phyloP scores from a whole-genome alignment of 228 moss, liverwort and hornwort genomes.

The Sphagnum magellanicum region DNA sequence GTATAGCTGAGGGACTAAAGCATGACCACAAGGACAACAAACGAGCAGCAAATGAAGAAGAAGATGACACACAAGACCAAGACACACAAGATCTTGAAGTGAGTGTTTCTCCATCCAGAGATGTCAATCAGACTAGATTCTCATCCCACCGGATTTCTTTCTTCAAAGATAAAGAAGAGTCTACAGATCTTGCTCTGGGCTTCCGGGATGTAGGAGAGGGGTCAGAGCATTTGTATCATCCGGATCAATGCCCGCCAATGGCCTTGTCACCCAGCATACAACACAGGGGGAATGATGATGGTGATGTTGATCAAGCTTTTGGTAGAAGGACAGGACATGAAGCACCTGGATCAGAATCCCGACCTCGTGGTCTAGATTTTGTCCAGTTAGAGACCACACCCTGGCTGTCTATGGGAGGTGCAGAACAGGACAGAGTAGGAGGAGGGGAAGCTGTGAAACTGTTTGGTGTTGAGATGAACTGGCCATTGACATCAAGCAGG shows the following conservation, averaged over 20 bases:
- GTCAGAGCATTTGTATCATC: too few species aligned
- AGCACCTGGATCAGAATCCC: neutral
- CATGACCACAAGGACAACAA: neutral
- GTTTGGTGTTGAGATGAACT: constrained; percentile 42
- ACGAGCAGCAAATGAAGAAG: constrained; percentile 1
- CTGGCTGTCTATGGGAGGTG: neutral
- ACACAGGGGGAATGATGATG: constrained; percentile 5
- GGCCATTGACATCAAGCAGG: constrained; percentile 12
- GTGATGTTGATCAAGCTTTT: constrained; percentile 1
- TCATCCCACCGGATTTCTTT: neutral
- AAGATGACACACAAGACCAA: neutral
- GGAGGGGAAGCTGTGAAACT: constrained; percentile 33
- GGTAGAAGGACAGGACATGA: constrained; percentile 9
- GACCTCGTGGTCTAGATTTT: neutral
- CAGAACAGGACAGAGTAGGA: constrained; percentile 12
- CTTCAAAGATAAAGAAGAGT: constrained; percentile 10
- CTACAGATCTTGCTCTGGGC: constrained; percentile 9
- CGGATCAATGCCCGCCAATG: too few species aligned
- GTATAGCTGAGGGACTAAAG: constrained; percentile 8
- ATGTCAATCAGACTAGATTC: constrained; percentile 4
- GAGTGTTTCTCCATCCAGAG: neutral
- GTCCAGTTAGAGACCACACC: neutral
- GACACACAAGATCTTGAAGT: neutral
- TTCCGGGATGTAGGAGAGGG: constrained; percentile 3
- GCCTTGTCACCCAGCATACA: neutral